Conservation (phyloP, 1,284 basidiomycete species). For the Pyrrhoderma noxium region DNA sequence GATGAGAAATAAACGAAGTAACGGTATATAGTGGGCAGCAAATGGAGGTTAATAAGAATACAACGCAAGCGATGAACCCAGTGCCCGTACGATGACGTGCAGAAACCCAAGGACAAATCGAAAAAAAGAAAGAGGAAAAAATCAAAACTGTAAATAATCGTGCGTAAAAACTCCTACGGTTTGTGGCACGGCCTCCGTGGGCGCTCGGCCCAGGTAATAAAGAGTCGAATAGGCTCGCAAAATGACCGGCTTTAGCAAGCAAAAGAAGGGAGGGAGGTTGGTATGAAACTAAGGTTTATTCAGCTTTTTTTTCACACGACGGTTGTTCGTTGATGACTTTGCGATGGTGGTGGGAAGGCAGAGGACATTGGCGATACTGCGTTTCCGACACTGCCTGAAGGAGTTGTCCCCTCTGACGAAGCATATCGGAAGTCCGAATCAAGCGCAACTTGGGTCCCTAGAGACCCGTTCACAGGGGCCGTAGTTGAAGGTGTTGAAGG, state of each 20-base stretch:
- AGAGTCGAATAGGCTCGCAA: too few relatives aligned
- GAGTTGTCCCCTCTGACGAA: conserved; percentile 7
- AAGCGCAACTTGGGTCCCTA: conserved; percentile 5
- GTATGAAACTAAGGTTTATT: neutral
- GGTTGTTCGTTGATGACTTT: conserved; percentile 12
- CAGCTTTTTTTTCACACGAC: conserved; percentile 6
- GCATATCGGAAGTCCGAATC: conserved; percentile 18
- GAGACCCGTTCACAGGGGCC: conserved; percentile 12
- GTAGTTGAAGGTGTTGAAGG: conserved; percentile 20
- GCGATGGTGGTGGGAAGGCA: conserved; percentile 19
- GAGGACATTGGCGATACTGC: conserved; percentile 22
- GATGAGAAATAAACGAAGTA: too few relatives aligned
- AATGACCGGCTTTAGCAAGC: neutral
- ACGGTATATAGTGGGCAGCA: too few relatives aligned
- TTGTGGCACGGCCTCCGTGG: too few relatives aligned
- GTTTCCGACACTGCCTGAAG: conserved; percentile 4
- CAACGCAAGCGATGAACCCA: conserved; percentile 2
- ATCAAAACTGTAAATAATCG: neutral
- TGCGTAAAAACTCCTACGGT: too few relatives aligned
- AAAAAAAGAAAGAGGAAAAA: neutral
- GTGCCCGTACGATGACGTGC: neutral
- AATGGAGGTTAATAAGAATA: neutral
- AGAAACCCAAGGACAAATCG: neutral
- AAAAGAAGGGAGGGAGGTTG: neutral
- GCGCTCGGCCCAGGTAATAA: too few relatives aligned